Evolutionary conservation across 164 flowering plant species (phyloP), one percentile per base, ranked within the genome.

Genomic region (Vitis cinerea): DNA sequence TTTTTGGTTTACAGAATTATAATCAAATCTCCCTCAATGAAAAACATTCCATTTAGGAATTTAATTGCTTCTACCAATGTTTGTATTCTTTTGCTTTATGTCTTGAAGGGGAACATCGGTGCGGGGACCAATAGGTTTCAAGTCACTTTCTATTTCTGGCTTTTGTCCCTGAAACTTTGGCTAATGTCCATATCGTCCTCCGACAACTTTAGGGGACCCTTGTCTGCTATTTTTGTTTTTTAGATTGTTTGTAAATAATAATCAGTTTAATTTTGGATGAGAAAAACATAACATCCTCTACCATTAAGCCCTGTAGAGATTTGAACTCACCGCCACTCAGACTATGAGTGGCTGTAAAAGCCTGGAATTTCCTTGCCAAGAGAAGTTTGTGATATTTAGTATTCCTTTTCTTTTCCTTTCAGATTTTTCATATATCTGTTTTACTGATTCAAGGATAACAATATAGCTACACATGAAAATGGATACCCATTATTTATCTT

Each of bases 61-160:
- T 44, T 63, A 61, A 65, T 37, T 69, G 64, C 63, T 48, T 73
- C 76, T 69, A 50, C 69, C 67, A 63, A 37, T 66, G 64, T 64
- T 69, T 68, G 62, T 73, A 74, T 61, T 73, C 74, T 66, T 61
- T 74, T 61, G 59, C 61, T 67, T 70, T 66, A 71, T 71, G 76
- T 78, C 74, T 64, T 69, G 57, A 58, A 67, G 68, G 72, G 63
- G 72, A 59, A 65, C 62, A 58, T 57, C 19, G 12, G 17, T 59
- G 67, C 66, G 77, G 86, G 88, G 85, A 82, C 87, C 86, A 74
- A 67, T 63, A 60, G 75, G 69, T 74, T 81, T 70, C 58, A 71
- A 65, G 89, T 84, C 87, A 64, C 75, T 83, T 75, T 83, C 82
- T n/a, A 58, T 54, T 74, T 71, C 71, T 80, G 77, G 69, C 75